phyloP scores from a whole-genome alignment of 176 grass and related monocot species.

The Aegilops sharonensis region DNA sequence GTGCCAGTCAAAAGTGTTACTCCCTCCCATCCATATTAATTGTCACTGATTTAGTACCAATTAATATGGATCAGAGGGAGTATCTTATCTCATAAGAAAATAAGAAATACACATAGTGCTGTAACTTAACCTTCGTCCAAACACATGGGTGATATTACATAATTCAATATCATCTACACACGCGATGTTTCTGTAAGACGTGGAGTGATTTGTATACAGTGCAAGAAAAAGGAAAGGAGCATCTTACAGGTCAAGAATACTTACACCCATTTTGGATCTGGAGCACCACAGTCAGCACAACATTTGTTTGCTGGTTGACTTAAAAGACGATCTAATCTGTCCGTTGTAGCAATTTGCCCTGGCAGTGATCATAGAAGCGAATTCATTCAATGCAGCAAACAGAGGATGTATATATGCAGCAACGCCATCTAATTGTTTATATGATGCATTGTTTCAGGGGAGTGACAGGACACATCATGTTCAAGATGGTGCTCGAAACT shows the following conservation, averaged over 20 bases:
- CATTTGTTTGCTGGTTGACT: conserved; percentile 66
- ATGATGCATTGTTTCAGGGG: not conserved
- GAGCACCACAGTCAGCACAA: conserved; percentile 77
- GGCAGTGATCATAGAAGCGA: conserved; percentile 9
- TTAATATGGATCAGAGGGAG: no score
- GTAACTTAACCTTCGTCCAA: not conserved
- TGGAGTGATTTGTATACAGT: not conserved
- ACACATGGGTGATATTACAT: not conserved
- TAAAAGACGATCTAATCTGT: conserved; percentile 68
- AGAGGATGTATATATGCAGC: conserved; percentile 5
- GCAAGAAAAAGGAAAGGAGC: not conserved
- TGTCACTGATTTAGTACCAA: no score
- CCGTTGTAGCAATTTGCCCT: conserved; percentile 28
- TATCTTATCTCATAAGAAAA: not conserved
- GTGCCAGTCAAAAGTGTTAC: conserved; percentile 1
- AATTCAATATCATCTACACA: not conserved
- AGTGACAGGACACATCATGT: not conserved
- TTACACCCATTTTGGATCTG: conserved; percentile 98
- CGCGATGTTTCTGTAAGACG: not conserved
- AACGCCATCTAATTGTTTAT: not conserved
- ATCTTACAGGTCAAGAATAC: conserved; percentile 26
- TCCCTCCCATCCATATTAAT: no score
- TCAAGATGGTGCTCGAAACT: not conserved
- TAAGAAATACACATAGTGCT: not conserved
- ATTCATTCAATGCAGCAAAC: conserved; percentile 7